Conservation (phyloP, 2,329 filamentous ascomycete species). For the Akanthomyces muscarius region DNA sequence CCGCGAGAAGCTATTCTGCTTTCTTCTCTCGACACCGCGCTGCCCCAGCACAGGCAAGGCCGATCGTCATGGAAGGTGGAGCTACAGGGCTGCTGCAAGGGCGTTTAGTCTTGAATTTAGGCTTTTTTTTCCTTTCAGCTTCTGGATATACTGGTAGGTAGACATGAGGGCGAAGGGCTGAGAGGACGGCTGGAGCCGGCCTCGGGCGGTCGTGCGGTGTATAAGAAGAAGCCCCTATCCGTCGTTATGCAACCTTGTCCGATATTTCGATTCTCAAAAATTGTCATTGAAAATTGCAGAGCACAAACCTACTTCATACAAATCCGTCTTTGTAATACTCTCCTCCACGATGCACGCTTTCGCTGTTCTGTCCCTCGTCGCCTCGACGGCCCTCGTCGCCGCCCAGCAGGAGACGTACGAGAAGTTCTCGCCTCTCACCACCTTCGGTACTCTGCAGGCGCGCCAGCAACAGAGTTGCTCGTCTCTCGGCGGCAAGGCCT, state of each 20-base stretch:
- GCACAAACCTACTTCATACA: neutral
- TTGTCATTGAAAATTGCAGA: neutral
- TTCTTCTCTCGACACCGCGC: constrained; percentile 13
- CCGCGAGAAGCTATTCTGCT: neutral
- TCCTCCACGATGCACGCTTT: constrained; percentile 2
- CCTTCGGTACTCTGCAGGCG: neutral
- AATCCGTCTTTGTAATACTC: neutral
- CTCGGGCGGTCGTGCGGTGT: neutral
- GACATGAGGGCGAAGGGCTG: neutral
- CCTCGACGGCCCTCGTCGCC: constrained; percentile 12
- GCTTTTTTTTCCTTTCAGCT: constrained; percentile 3
- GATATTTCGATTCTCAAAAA: neutral
- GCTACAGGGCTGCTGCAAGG: neutral
- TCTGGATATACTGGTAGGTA: neutral
- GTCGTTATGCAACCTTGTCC: too few species aligned
- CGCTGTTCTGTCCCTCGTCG: constrained; percentile 5
- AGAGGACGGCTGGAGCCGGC: neutral
- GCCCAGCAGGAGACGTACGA: constrained; percentile 9
- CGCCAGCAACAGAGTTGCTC: constrained; percentile 7
- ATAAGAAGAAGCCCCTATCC: constrained; percentile 5
- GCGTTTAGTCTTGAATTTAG: constrained; percentile 8
- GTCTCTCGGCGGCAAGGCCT: constrained; percentile 16
- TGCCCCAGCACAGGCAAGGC: neutral
- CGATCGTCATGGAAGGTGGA: constrained; percentile 5
- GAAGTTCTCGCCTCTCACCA: neutral